phyloP scores from a whole-genome alignment of 1,139 yeast species.

The Zygotorulaspora mrakii region DNA sequence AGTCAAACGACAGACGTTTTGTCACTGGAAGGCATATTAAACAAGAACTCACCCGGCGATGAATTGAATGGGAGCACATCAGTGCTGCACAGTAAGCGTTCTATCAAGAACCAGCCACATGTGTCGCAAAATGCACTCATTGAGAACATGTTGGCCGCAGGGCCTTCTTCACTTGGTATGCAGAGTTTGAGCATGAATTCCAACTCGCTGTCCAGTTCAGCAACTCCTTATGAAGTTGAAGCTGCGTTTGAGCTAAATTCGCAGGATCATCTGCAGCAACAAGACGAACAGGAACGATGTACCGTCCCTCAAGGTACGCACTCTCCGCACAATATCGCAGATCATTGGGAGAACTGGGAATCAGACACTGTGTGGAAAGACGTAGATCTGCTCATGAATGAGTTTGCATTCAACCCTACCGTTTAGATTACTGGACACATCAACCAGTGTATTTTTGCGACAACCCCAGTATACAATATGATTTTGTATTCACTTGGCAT shows the following conservation, averaged over 20 bases:
- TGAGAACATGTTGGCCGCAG: neutral
- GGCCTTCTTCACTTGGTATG: neutral
- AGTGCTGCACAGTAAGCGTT: neutral
- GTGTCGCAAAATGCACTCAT: neutral
- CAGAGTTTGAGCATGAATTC: conserved; percentile 5
- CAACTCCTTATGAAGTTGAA: neutral
- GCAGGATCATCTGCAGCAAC: neutral
- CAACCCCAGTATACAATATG: neutral
- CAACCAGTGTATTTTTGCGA: no score
- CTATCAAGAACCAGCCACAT: neutral
- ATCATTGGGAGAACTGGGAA: conserved; percentile 47
- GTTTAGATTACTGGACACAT: no score
- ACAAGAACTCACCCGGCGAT: conserved; percentile 19
- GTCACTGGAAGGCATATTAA: conserved; percentile 20
- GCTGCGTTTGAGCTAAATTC: neutral
- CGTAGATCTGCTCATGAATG: conserved; percentile 88
- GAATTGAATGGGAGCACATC: conserved; percentile 7
- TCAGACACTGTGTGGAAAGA: conserved; percentile 83
- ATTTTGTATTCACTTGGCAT: neutral
- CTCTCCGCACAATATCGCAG: conserved; percentile 35
- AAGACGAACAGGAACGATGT: neutral
- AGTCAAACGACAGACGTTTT: conserved; percentile 20
- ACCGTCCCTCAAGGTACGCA: conserved; percentile 10
- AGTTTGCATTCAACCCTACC: conserved; percentile 73
- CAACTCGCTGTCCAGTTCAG: neutral